A percentile compares a stretch with the other conserved stretches of the same genome.
phyloP scores from a whole-genome alignment of 371 early-diverging fungal species.

The Rhizopus sp. region DNA sequence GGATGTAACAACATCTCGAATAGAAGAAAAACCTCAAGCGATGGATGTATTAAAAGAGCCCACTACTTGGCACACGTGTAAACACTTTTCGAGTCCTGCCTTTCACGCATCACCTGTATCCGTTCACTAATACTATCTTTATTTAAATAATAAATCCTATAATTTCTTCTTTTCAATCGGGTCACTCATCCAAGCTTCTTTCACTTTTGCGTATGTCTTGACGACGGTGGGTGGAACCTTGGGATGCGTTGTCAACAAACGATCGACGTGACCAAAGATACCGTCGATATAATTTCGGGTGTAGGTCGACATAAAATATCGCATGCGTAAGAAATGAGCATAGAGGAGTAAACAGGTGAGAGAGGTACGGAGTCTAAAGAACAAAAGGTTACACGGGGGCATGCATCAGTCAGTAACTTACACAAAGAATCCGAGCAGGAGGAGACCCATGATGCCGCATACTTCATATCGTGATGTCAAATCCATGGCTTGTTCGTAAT shows the following conservation, averaged over 20 bases:
- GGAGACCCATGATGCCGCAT: slow-evolving; percentile 67
- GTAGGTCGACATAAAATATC: slow-evolving; percentile 51
- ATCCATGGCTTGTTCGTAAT: slow-evolving; percentile 64
- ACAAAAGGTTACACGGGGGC: not conserved
- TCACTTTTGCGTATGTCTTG: slow-evolving; percentile 17
- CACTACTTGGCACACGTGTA: too few relatives aligned
- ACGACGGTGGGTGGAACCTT: slow-evolving; percentile 27
- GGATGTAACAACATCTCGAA: too few relatives aligned
- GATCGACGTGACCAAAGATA: slow-evolving; percentile 6
- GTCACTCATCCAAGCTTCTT: not conserved
- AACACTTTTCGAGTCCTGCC: slow-evolving; percentile 1
- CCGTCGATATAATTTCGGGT: slow-evolving; percentile 15
- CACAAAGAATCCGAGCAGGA: slow-evolving; percentile 64
- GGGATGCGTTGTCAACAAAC: slow-evolving; percentile 18
- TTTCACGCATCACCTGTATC: slow-evolving; percentile 26
- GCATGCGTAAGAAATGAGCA: slow-evolving; percentile 76
- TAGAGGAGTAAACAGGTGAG: slow-evolving; percentile 72
- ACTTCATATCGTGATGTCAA: slow-evolving; percentile 73
- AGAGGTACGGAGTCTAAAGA: slow-evolving; percentile 57
- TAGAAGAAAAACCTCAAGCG: not conserved
- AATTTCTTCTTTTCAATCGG: slow-evolving; percentile 4
- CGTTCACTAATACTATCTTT: slow-evolving; percentile 14
- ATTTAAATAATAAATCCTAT: slow-evolving; percentile 1
- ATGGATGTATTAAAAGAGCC: not conserved
- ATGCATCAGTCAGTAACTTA: slow-evolving; percentile 23